phyloP scores from a whole-genome alignment of 129 eudicot genomes.

The Pseudognaphalium luteoalbum region DNA sequence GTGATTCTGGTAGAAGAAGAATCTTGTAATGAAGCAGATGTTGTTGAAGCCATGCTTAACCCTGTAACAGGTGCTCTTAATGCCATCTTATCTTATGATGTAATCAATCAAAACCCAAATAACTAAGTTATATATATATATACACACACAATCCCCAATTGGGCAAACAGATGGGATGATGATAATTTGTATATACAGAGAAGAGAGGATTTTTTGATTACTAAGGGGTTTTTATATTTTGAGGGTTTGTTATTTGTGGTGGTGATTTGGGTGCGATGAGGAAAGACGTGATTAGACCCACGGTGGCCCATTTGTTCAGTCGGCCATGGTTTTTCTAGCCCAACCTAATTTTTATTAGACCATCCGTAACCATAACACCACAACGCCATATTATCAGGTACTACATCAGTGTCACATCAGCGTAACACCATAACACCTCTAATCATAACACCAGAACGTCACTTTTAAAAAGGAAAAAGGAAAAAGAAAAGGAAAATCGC shows the following conservation, averaged over 20 bases:
- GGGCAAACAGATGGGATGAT: not conserved
- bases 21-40: slow-evolving; percentile 35
- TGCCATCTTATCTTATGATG: slow-evolving; percentile 40
- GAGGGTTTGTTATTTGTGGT: slow-evolving; percentile 30
- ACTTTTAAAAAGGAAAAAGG: too few relatives aligned
- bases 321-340: not conserved
- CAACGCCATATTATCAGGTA: too few relatives aligned
- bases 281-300: not conserved
- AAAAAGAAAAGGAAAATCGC: too few relatives aligned
- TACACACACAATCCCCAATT: slow-evolving; percentile 3
- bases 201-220: not conserved
- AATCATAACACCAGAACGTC: too few relatives aligned
- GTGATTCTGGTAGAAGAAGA: slow-evolving; percentile 34
- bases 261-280: slow-evolving; percentile 22
- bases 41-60: slow-evolving; percentile 42
- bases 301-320: not conserved
- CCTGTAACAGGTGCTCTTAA: slow-evolving; percentile 47
- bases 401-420: too few relatives aligned
- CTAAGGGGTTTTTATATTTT: not conserved
- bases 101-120: not conserved
- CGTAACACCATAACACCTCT: too few relatives aligned
- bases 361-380: too few relatives aligned
- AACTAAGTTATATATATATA: not conserved
- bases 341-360: not conserved
- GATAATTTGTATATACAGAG: not conserved